A percentile compares a stretch with the other conserved stretches of the same genome.
phyloP scores from a whole-genome alignment of 169 alveolate species.

The Neospora caninum region DNA sequence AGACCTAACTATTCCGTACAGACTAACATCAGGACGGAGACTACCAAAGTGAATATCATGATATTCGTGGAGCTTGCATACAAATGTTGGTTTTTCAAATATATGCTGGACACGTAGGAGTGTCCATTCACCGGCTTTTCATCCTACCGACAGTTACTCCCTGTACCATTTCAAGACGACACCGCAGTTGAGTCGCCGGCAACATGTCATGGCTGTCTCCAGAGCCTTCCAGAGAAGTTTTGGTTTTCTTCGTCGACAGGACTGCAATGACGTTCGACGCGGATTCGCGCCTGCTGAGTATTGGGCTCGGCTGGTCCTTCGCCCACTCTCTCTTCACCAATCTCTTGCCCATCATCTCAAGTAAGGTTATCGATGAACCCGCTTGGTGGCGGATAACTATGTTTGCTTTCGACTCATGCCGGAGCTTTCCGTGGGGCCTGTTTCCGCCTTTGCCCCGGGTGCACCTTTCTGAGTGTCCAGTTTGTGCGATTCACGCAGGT shows the following conservation, averaged over 20 bases:
- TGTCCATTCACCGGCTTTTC: too few relatives aligned
- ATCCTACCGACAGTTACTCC: too few relatives aligned
- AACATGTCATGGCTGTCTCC: too few relatives aligned
- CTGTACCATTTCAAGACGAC: too few relatives aligned
- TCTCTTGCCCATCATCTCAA: conserved; percentile 28
- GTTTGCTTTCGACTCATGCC: neutral
- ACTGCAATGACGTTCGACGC: conserved; percentile 42
- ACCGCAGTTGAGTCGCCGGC: too few relatives aligned
- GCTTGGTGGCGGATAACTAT: neutral
- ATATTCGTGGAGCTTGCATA: too few relatives aligned
- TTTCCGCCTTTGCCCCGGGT: neutral
- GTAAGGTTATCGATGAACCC: neutral
- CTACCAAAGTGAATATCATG: too few relatives aligned
- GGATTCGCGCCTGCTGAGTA: conserved; percentile 57
- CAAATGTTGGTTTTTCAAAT: too few relatives aligned
- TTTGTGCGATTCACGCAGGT: neutral
- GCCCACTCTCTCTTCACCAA: conserved; percentile 50
- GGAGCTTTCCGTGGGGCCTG: neutral
- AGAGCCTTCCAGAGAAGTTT: too few relatives aligned
- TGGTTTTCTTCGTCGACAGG: neutral
- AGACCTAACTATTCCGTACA: too few relatives aligned
- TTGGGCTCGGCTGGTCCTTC: conserved; percentile 66
- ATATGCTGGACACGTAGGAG: too few relatives aligned
- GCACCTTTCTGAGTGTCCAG: neutral
- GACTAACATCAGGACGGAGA: too few relatives aligned